Conservation (phyloP, 2,329 filamentous ascomycete species). For the Thelonectria olida region DNA sequence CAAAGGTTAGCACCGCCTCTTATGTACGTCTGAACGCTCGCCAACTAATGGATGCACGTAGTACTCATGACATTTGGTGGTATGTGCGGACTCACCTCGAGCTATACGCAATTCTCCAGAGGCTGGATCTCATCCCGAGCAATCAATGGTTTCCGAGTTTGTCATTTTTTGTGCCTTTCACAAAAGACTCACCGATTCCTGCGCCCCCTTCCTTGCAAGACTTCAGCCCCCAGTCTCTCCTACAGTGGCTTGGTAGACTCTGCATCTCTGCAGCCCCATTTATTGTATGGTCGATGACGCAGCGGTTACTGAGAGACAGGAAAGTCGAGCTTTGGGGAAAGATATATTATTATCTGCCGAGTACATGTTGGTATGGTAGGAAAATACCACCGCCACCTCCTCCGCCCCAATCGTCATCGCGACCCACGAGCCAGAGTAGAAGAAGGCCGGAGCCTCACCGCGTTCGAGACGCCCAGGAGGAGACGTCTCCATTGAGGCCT, state of each 20-base stretch:
- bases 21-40: background rate
- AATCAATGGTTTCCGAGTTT: constrained; percentile 53
- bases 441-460: constrained; percentile 33
- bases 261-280: constrained; percentile 58
- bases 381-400: constrained; percentile 29
- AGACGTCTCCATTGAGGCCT: constrained; percentile 38
- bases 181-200: constrained; percentile 58
- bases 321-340: constrained; percentile 48
- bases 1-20: constrained; percentile 38
- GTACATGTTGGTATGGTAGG: constrained; percentile 43
- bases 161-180: constrained; percentile 65
- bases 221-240: constrained; percentile 49
- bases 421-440: constrained; percentile 21
- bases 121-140: constrained; percentile 56
- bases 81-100: constrained; percentile 62
- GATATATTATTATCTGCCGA: constrained; percentile 54
- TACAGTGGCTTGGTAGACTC: constrained; percentile 54
- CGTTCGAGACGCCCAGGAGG: constrained; percentile 32
- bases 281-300: constrained; percentile 55
- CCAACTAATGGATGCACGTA: constrained; percentile 33
- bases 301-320: constrained; percentile 48
- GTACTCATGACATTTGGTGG: constrained; percentile 45
- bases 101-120: constrained; percentile 62
- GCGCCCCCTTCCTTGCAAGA: constrained; percentile 54
- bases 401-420: constrained; percentile 32